Base-by-base conservation (phyloP, 2,329 filamentous ascomycete genomes). In the Decorospora gaudefroyi region DNA sequence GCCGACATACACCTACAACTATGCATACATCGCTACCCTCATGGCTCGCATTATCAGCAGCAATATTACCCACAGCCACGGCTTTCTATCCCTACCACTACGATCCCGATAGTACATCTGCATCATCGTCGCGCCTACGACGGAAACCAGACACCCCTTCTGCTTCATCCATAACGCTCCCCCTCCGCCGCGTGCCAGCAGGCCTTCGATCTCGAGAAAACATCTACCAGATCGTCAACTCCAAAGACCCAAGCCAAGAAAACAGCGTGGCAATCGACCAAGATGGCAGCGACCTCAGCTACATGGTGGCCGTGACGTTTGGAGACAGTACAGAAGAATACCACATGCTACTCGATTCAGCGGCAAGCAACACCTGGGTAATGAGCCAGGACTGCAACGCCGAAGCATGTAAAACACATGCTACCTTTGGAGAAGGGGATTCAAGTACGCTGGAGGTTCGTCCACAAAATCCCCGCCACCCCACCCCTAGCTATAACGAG, bases 291-390 rank as follows among this genome's bases (percentile, higher is more conserved):
- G 79, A 82, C 51, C 74, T 73, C 42, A 78, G 77, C 16, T 82
- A 82, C 61, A 78, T 82, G 64, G 72, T 76, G 3, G 66, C 69
- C 2, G 69, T 80, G 27, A 70, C 70, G 6, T 71, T 82, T 46
- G 79, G 79, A 3, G 74, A 73, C 10, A 69, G 74, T 46, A 70
- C 72, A 25, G 70, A 78, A 55, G 68, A 74, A 31, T 78, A 80
- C 68, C 76, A 76, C 62, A 70, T 82, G 63, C 64, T 81, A 40
- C 59, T 82, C 10, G 79, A 82, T 59, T 78, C 78, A 1, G 79
- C 78, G 6, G 76, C 78, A 10, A 74, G 76, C 12, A 89, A 88
- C 45, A 90, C 85, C 9, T 96, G 90, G 90, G 82, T 95, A 13
- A 93, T 93, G 82, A 81, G 85, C 19, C 75, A 82, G 11, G 73